These are phyloP conservation scores for Eutypa lata DNA, from an alignment of 2,329 filamentous ascomycete species.

Conservation along the genomic window DNA sequence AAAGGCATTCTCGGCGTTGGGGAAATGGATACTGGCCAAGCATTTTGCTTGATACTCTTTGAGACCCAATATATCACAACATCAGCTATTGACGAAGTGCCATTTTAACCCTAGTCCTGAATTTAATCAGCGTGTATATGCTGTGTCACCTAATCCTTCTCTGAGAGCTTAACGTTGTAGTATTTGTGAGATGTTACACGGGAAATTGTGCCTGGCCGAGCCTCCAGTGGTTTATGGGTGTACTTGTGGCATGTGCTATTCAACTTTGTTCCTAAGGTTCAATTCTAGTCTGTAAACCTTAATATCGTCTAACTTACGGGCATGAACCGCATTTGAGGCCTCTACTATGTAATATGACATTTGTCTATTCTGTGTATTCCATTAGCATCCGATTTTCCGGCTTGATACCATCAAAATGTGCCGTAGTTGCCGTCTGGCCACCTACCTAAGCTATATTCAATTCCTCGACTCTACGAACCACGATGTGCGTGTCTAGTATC, in stretches of 20 bases:
- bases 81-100: constrained; percentile 21
- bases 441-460: neutral
- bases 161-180: neutral
- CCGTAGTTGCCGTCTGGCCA: neutral
- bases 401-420: neutral
- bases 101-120: constrained; percentile 15
- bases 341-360: too few species aligned
- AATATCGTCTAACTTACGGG: neutral
- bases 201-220: too few species aligned
- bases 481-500: too few species aligned
- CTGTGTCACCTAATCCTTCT: neutral
- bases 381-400: neutral
- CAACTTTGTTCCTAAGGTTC: too few species aligned
- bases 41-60: constrained; percentile 14
- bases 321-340: neutral
- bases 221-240: too few species aligned
- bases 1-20: constrained; percentile 30
- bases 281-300: too few species aligned
- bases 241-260: too few species aligned
- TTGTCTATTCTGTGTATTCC: neutral
- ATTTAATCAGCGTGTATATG: neutral
- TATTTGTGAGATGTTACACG: too few species aligned
- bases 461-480: too few species aligned
- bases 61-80: constrained; percentile 25
- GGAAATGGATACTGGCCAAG: constrained; percentile 23